These are phyloP conservation scores for Flagelloscypha sp. DNA, from an alignment of 768 basidiomycete species.

Conservation along the genomic window DNA sequence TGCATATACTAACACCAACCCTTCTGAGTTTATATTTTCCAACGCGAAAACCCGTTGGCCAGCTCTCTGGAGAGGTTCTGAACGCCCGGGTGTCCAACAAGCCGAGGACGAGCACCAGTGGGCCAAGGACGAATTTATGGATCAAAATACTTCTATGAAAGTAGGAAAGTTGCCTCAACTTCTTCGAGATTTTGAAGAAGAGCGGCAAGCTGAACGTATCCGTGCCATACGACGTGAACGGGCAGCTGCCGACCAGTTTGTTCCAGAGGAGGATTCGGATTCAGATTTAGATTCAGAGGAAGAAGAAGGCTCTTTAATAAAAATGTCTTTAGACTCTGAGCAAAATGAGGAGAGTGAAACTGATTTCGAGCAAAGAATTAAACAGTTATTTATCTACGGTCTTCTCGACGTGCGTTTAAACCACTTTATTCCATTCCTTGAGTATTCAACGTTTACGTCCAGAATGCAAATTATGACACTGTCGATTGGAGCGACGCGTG, in stretches of 20 bases:
- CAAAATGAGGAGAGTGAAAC: slow-evolving; percentile 40
- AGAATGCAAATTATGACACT: slow-evolving; percentile 63
- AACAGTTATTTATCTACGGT: slow-evolving; percentile 70
- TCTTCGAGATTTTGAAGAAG: slow-evolving; percentile 69
- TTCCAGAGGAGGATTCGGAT: slow-evolving; percentile 67
- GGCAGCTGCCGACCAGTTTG: slow-evolving; percentile 32
- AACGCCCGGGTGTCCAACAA: slow-evolving; percentile 29
- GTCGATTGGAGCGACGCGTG: slow-evolving; percentile 72
- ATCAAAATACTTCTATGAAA: slow-evolving; percentile 41
- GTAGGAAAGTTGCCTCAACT: slow-evolving; percentile 64
- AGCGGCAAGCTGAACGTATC: slow-evolving; percentile 59
- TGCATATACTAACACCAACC: slow-evolving; percentile 47
- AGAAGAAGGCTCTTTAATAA: slow-evolving; percentile 6
- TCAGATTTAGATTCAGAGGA: slow-evolving; percentile 37
- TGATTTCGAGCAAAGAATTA: slow-evolving; percentile 52
- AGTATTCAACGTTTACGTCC: slow-evolving; percentile 6
- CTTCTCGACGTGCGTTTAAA: slow-evolving; percentile 50
- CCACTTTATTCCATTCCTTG: slow-evolving; percentile 1
- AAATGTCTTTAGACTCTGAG: slow-evolving; percentile 28
- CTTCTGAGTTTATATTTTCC: slow-evolving; percentile 46
- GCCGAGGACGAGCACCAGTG: slow-evolving; percentile 67
- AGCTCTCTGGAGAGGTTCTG: slow-evolving; percentile 53
- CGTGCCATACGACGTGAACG: slow-evolving; percentile 36
- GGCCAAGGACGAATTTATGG: slow-evolving; percentile 55
- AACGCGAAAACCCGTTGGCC: slow-evolving; percentile 57